Percentiles rank a stretch among this genome's conserved stretches.
Conservation (phyloP, 306 rosid species). For the Macrotyloma uniflorum region DNA sequence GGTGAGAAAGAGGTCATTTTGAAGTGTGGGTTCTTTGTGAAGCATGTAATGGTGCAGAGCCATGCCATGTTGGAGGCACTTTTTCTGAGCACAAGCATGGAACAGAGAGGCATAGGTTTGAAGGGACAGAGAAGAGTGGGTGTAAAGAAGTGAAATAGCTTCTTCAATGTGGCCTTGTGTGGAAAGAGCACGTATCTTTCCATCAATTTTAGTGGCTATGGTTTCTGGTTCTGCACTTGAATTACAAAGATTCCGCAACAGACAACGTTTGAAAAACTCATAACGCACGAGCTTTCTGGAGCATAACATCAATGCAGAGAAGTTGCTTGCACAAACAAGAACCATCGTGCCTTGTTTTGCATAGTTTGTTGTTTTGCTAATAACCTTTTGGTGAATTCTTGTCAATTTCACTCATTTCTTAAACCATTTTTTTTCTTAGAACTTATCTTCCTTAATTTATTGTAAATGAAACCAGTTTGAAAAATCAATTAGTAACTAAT, state of each 20-base stretch:
- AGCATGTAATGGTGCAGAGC: conserved; percentile 66
- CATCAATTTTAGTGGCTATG: conserved; percentile 35
- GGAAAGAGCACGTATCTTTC: conserved; percentile 47
- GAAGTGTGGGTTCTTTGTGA: conserved; percentile 43
- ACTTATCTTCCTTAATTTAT: neutral
- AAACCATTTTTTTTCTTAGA: neutral
- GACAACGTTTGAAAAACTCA: conserved; percentile 28
- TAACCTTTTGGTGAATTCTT: neutral
- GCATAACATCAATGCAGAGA: conserved; percentile 38
- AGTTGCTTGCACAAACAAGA: neutral
- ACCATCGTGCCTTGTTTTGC: conserved; percentile 15
- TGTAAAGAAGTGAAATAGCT: conserved; percentile 66
- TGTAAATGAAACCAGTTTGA: neutral
- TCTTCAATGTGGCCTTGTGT: conserved; percentile 51
- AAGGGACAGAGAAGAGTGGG: conserved; percentile 47
- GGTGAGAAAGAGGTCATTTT: conserved; percentile 57
- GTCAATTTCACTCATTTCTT: neutral
- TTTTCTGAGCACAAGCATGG: conserved; percentile 71
- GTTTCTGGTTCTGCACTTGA: conserved; percentile 29
- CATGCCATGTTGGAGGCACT: conserved; percentile 60
- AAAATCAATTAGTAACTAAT: neutral
- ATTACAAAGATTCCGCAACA: conserved; percentile 30
- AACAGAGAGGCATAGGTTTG: conserved; percentile 70
- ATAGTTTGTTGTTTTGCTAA: neutral
- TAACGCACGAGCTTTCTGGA: conserved; percentile 7